Evolutionary conservation across 1,284 basidiomycete species (phyloP).

Genomic region (Pseudomicrostroma phylloplanum): DNA sequence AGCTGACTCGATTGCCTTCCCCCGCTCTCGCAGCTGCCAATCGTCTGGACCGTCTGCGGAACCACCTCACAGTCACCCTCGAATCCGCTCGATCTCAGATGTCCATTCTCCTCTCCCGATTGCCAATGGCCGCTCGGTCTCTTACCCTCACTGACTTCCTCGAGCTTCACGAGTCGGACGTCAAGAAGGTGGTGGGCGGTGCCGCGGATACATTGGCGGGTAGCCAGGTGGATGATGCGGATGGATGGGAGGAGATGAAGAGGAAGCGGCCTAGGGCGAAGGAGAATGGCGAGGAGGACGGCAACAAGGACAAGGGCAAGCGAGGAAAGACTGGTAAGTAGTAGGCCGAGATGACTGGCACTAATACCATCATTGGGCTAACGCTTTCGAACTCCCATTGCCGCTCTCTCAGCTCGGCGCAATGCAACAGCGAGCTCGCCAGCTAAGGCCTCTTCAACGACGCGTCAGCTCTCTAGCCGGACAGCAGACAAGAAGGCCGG

Average conservation of each 20-base stretch:
- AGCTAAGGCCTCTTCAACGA: no score
- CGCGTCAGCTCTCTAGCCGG: no score
- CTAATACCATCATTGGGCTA: no score
- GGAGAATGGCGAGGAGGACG: slow-evolving; percentile 14
- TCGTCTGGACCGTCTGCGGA: slow-evolving; percentile 15
- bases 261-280: slow-evolving; percentile 20
- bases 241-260: slow-evolving; percentile 33
- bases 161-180: slow-evolving; percentile 25
- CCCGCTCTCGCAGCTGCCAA: neutral
- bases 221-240: slow-evolving; percentile 19
- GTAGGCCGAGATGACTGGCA: neutral
- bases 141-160: slow-evolving; percentile 24
- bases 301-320: slow-evolving; percentile 7
- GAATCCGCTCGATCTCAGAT: slow-evolving; percentile 6
- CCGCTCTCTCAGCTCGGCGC: no score
- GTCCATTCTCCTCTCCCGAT: slow-evolving; percentile 10
- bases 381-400: no score
- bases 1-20: no score
- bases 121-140: slow-evolving; percentile 26
- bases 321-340: slow-evolving; percentile 11
- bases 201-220: slow-evolving; percentile 20
- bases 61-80: slow-evolving; percentile 19
- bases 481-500: no score
- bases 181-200: slow-evolving; percentile 12
- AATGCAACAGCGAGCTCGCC: no score